phyloP scores from a whole-genome alignment of 805 yeast species.

The Candida nemodendra region DNA sequence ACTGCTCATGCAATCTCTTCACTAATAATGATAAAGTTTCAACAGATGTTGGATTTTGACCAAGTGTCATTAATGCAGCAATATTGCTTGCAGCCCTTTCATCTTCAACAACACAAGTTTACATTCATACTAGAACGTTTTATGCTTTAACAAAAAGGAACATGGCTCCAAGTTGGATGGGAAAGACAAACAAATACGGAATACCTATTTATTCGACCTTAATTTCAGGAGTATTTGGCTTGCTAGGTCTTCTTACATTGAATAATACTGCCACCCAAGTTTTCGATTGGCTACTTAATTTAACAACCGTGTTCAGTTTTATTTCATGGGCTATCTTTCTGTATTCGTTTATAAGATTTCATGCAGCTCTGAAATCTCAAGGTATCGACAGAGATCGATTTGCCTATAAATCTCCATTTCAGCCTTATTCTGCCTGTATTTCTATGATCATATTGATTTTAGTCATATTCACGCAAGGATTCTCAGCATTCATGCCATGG shows the following conservation, averaged over 20 bases:
- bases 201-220: slow-evolving; percentile 61
- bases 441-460: slow-evolving; percentile 52
- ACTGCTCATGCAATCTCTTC: slow-evolving; percentile 45
- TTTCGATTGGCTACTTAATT: slow-evolving; percentile 71
- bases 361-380: slow-evolving; percentile 59
- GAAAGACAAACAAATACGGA: slow-evolving; percentile 51
- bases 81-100: slow-evolving; percentile 65
- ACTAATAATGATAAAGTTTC: slow-evolving; percentile 72
- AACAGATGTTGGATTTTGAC: slow-evolving; percentile 63
- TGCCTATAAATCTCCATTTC: slow-evolving; percentile 71
- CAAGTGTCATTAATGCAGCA: slow-evolving; percentile 71
- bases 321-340: slow-evolving; percentile 71
- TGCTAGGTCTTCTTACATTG: slow-evolving; percentile 59
- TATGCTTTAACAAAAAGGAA: slow-evolving; percentile 62
- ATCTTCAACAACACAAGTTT: slow-evolving; percentile 77
- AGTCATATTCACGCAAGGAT: slow-evolving; percentile 73
- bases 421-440: slow-evolving; percentile 69
- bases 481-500: slow-evolving; percentile 55
- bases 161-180: slow-evolving; percentile 55
- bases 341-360: slow-evolving; percentile 65
- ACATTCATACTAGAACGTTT: slow-evolving; percentile 67
- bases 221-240: slow-evolving; percentile 59
- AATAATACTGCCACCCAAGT: slow-evolving; percentile 54
- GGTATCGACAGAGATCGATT: slow-evolving; percentile 65
- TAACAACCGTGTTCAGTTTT: slow-evolving; percentile 75